Conservation (phyloP, 192 early-diverging fungal species). For the Martensiomyces pterosporus region DNA sequence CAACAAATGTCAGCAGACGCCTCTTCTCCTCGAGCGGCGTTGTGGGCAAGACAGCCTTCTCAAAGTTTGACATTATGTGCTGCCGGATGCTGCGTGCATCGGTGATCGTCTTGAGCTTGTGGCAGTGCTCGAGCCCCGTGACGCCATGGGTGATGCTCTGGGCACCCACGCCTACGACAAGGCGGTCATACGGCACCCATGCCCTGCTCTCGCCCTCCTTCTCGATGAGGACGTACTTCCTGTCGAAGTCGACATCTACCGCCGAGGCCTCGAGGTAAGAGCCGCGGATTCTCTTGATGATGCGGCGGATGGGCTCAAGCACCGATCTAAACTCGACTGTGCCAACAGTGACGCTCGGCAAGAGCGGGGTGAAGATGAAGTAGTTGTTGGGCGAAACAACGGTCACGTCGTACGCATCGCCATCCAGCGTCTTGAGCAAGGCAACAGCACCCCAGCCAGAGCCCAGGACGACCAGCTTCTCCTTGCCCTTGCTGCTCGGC, state of each 20-base stretch:
- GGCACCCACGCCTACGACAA: conserved; percentile 79
- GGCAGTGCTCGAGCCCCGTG: conserved; percentile 76
- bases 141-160: conserved; percentile 78
- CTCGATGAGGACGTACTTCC: conserved; percentile 70
- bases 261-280: conserved; percentile 82
- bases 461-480: conserved; percentile 49
- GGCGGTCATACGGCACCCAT: conserved; percentile 67
- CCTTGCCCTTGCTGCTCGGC: conserved; percentile 3
- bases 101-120: conserved; percentile 75
- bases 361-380: conserved; percentile 77
- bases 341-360: conserved; percentile 77
- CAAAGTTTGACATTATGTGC: conserved; percentile 78
- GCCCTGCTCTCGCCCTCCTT: conserved; percentile 57
- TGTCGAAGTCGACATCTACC: conserved; percentile 76
- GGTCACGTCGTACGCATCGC: conserved; percentile 69
- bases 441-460: conserved; percentile 53
- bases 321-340: conserved; percentile 85
- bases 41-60: conserved; percentile 67
- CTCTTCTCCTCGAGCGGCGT: conserved; percentile 57
- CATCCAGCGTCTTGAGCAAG: conserved; percentile 66
- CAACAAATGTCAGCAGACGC: conserved; percentile 71
- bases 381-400: conserved; percentile 84
- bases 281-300: conserved; percentile 77
- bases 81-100: conserved; percentile 78
- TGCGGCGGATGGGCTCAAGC: conserved; percentile 81